Evolutionary conservation across 345 rosid species (phyloP).

Genomic region (Syzygium aqueum): DNA sequence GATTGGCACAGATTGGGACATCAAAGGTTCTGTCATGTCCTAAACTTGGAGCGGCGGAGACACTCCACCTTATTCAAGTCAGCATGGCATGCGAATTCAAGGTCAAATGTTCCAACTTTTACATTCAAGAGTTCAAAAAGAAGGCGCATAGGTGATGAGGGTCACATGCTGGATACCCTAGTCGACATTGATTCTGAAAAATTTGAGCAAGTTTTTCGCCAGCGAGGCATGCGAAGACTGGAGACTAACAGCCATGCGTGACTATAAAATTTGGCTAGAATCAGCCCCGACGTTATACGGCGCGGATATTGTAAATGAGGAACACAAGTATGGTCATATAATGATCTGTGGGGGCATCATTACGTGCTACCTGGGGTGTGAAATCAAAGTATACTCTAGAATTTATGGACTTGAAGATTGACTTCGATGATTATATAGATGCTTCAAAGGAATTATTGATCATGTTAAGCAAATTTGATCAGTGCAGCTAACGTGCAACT

Average conservation of each 20-base stretch:
- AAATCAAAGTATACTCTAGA: not conserved
- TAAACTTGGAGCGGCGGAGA: not conserved
- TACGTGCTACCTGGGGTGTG: not conserved
- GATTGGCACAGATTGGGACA: not conserved
- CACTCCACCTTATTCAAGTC: not conserved
- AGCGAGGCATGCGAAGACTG: not conserved
- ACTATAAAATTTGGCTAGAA: not conserved
- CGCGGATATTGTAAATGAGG: not conserved
- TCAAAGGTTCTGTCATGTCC: not conserved
- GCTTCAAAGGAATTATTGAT: not conserved
- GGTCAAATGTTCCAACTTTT: not conserved
- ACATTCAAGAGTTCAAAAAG: not conserved
- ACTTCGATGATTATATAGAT: not conserved
- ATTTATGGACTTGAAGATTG: not conserved
- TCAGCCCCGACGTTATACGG: not conserved
- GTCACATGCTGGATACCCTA: not conserved
- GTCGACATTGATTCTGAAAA: not conserved
- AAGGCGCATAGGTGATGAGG: not conserved
- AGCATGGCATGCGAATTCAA: not conserved
- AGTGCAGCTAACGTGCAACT: not conserved
- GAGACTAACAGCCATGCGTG: not conserved
- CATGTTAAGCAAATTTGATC: not conserved
- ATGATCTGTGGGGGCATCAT: not conserved
- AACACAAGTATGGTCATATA: not conserved
- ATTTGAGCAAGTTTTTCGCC: not conserved